Conservation (phyloP, 108 stramenopile genomes). For the Cyclotella baltica region DNA sequence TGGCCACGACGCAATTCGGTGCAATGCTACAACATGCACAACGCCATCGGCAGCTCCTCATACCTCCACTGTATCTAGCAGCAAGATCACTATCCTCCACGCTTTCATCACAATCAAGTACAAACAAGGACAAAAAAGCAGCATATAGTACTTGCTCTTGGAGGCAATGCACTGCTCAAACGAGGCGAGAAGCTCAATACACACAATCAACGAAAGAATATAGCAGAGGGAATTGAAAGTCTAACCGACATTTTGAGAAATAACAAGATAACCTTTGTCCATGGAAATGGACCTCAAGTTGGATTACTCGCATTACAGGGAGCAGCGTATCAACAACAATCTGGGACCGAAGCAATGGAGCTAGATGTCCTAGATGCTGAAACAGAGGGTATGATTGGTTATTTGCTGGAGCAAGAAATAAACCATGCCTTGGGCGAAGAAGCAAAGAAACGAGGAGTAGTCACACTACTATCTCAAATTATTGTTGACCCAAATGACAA, state of each 20-base stretch:
- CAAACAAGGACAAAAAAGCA: slow-evolving; percentile 22
- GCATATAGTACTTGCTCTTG: slow-evolving; percentile 44
- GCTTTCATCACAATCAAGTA: not conserved
- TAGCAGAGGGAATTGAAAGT: slow-evolving; percentile 26
- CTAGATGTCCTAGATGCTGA: slow-evolving; percentile 58
- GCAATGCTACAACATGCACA: not conserved
- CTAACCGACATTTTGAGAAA: slow-evolving; percentile 16
- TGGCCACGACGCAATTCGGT: not conserved
- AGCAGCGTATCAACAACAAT: slow-evolving; percentile 41
- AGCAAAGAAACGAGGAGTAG: slow-evolving; percentile 39
- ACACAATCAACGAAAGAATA: slow-evolving; percentile 40
- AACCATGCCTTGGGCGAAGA: slow-evolving; percentile 24
- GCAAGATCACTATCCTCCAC: slow-evolving; percentile 11
- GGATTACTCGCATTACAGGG: slow-evolving; percentile 44
- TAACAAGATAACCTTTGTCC: slow-evolving; percentile 40
- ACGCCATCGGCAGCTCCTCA: slow-evolving; percentile 8
- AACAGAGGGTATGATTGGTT: slow-evolving; percentile 59
- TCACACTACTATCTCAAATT: slow-evolving; percentile 51
- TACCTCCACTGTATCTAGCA: slow-evolving; percentile 4
- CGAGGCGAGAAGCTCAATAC: slow-evolving; percentile 30
- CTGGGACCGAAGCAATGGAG: slow-evolving; percentile 32
- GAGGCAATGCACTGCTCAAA: slow-evolving; percentile 46
- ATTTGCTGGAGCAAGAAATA: slow-evolving; percentile 53
- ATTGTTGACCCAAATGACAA: slow-evolving; percentile 46
- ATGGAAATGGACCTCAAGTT: slow-evolving; percentile 53